Conservation (phyloP, 768 basidiomycete genomes). For the Hygrocybe punicea region DNA sequence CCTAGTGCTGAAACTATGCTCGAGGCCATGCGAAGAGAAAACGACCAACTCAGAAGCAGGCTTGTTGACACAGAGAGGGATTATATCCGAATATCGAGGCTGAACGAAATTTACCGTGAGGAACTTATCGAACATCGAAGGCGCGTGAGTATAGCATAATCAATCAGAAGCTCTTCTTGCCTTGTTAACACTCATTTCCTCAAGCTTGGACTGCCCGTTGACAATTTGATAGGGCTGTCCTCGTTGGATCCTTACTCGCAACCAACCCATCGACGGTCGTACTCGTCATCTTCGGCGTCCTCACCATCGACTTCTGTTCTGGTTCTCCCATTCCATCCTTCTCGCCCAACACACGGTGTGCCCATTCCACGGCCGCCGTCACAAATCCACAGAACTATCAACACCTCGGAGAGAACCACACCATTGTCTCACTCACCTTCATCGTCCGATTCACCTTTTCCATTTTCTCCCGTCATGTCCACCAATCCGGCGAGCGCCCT, state of each 20-base stretch:
- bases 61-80: conserved; percentile 75
- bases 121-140: conserved; percentile 76
- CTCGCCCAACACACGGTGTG: conserved; percentile 50
- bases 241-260: conserved; percentile 67
- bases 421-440: conserved; percentile 65
- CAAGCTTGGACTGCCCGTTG: conserved; percentile 72
- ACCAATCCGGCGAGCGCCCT: conserved; percentile 53
- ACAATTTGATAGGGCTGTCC: conserved; percentile 71
- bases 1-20: conserved; percentile 59
- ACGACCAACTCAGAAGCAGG: conserved; percentile 64
- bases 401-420: conserved; percentile 53
- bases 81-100: conserved; percentile 65
- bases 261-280: conserved; percentile 52
- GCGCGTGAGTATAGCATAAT: conserved; percentile 52
- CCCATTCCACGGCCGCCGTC: conserved; percentile 74
- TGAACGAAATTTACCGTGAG: conserved; percentile 83
- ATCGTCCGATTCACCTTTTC: conserved; percentile 63
- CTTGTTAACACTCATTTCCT: conserved; percentile 10
- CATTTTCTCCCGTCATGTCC: conserved; percentile 58
- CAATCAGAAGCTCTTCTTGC: conserved; percentile 7
- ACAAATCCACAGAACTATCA: conserved; percentile 55
- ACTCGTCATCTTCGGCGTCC: conserved; percentile 32
- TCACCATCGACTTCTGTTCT: conserved; percentile 48
- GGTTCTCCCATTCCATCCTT: conserved; percentile 29
- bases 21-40: conserved; percentile 74